phyloP scores from a whole-genome alignment of 1,139 yeast genomes.

The Diutina catenulata region DNA sequence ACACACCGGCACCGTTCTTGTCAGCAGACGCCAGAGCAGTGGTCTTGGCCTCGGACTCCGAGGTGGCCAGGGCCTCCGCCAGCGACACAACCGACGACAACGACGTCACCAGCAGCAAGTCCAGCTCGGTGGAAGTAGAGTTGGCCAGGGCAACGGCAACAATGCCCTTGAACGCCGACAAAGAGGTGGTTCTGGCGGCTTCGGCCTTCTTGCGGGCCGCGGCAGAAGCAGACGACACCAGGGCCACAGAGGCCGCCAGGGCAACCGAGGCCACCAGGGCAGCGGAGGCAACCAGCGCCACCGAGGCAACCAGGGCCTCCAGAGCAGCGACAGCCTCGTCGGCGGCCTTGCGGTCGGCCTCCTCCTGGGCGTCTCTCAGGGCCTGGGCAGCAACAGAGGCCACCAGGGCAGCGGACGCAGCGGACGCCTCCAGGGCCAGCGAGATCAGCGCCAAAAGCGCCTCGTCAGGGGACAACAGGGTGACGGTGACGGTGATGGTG shows the following conservation, averaged over 20 bases:
- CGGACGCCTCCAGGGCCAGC: neutral
- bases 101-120: neutral
- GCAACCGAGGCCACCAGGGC: conserved; percentile 1
- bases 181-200: neutral
- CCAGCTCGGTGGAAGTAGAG: neutral
- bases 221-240: neutral
- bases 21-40: neutral
- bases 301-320: neutral
- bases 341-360: neutral
- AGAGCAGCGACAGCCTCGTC: conserved; percentile 1
- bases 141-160: conserved; percentile 3
- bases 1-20: neutral
- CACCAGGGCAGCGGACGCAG: neutral
- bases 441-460: conserved; percentile 4
- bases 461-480: conserved; percentile 4
- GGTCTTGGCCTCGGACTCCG: neutral
- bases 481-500: conserved; percentile 5
- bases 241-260: neutral
- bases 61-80: neutral
- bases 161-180: conserved; percentile 3
- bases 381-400: conserved; percentile 1
- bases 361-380: no score
- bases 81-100: neutral
- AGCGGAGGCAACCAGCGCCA: neutral
- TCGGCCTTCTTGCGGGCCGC: neutral